Evolutionary conservation across 2,329 filamentous ascomycete genomes (phyloP), one percentile per base, ranked within the genome.

Genomic region (Hawksworthiomyces lignivorus): DNA sequence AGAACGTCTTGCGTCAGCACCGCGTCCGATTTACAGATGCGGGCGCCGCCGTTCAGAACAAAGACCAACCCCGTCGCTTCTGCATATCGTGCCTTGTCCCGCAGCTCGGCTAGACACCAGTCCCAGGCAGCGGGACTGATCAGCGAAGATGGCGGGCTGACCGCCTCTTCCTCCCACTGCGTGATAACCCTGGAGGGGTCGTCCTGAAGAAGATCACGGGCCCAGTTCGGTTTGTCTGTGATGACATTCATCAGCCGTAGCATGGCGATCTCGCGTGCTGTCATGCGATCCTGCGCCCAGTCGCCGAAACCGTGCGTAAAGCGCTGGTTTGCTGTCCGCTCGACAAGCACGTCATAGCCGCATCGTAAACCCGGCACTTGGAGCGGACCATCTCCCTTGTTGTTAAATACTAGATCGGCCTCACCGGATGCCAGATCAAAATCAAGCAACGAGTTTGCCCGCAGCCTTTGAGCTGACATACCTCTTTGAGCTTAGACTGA

Each of bases 41-140:
- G 24, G 7, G 24, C 24, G 24, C 24, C 24, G 12, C 24, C 24
- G 12, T 26, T 26, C 12, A 26, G 24, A 7, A 26, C 12, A 26
- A 26, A 26, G 7, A 26, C 24, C 24, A 26, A 12, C 24, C 24
- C 24, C 24, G 24, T 26, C 24, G 7, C 24, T 12, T 26, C 24
- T 12, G 24, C 12, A 26, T 7, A 26, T 7, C 24, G 24, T 7
- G 12, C 24, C 12, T 26, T 26, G 24, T 26, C 24, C 7, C 24
- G 24, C 24, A 12, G 61, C 49, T 77, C 73, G 10, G 57, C 48
- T 20, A 73, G 58, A 40, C 55, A 62, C 53, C 55, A 37, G 19
- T 21, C 6, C 17, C 14, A 45, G n/a, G 27, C 22, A n/a, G 14
- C 8, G 7, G 28, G 29, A 17, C 18, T 18, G 5, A 17, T 36